phyloP scores from a whole-genome alignment of 768 basidiomycete genomes.

The Hydnum rufescens region DNA sequence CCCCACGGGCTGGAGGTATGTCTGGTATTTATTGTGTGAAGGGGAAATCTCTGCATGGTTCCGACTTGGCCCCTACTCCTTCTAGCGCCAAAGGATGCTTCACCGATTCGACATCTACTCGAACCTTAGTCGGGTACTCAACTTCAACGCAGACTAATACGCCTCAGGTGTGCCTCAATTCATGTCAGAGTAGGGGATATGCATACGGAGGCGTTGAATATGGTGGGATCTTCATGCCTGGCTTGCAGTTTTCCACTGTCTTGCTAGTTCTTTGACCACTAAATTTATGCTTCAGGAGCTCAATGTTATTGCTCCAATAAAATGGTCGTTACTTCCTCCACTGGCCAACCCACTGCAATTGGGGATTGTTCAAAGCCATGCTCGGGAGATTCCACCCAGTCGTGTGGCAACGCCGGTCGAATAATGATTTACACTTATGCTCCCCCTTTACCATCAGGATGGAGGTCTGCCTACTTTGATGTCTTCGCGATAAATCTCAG shows the following conservation, averaged over 20 bases:
- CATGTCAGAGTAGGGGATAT: not conserved
- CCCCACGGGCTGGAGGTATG: too few species aligned
- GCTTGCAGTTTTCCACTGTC: not conserved
- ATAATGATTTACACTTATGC: slow-evolving; percentile 1
- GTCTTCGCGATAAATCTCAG: not conserved
- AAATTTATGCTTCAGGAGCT: not conserved
- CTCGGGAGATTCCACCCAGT: slow-evolving; percentile 1
- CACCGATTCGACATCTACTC: not conserved
- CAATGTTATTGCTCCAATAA: slow-evolving; percentile 1
- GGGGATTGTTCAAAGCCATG: slow-evolving; percentile 1
- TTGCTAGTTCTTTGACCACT: not conserved
- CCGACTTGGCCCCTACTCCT: too few species aligned
- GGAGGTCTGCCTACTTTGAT: not conserved
- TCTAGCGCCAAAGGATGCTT: not conserved
- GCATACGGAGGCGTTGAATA: not conserved
- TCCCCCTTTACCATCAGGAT: not conserved
- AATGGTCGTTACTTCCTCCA: not conserved
- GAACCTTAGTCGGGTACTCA: not conserved
- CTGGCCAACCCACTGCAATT: not conserved
- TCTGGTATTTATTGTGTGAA: too few species aligned
- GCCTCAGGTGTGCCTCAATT: not conserved
- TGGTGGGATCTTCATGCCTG: not conserved
- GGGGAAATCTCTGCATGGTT: too few species aligned
- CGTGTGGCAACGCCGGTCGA: not conserved
- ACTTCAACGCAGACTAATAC: not conserved